phyloP scores from a whole-genome alignment of 352 stramenopile genomes.

The Albugo candida region DNA sequence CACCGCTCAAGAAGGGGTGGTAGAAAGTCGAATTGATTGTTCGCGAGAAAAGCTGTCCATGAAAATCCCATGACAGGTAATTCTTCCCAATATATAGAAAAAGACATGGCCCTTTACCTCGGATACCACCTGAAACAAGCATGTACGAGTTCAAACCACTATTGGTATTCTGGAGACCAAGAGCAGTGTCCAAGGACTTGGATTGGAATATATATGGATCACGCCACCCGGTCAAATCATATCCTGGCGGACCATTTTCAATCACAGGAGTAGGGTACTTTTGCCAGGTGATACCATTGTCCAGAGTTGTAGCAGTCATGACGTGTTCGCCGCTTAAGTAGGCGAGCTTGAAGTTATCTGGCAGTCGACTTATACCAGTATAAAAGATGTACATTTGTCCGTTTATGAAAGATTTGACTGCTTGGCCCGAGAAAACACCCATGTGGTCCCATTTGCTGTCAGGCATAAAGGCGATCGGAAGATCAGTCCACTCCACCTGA shows the following conservation, averaged over 20 bases:
- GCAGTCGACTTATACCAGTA: slow-evolving; percentile 25
- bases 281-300: slow-evolving; percentile 38
- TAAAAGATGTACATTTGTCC: slow-evolving; percentile 54
- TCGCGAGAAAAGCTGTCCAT: slow-evolving; percentile 30
- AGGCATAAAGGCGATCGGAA: slow-evolving; percentile 31
- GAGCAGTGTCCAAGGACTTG: slow-evolving; percentile 21
- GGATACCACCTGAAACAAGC: slow-evolving; percentile 28
- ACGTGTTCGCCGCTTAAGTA: slow-evolving; percentile 56
- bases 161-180: slow-evolving; percentile 7
- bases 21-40: slow-evolving; percentile 48
- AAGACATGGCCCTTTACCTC: slow-evolving; percentile 27
- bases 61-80: slow-evolving; percentile 46
- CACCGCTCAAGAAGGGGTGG: slow-evolving; percentile 11
- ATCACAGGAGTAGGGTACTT: slow-evolving; percentile 29
- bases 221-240: slow-evolving; percentile 45
- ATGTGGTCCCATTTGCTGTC: slow-evolving; percentile 45
- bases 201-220: slow-evolving; percentile 44
- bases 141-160: slow-evolving; percentile 26
- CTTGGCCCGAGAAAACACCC: slow-evolving; percentile 57
- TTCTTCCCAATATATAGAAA: slow-evolving; percentile 42
- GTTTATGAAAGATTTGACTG: slow-evolving; percentile 28
- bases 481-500: slow-evolving; percentile 49
- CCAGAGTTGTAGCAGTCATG: slow-evolving; percentile 31
- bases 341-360: slow-evolving; percentile 23
- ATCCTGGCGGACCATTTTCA: slow-evolving; percentile 18